Evolutionary conservation across 257 asterid genomes (phyloP), one percentile per base, ranked within the genome.

Genomic region (Salvia hispanica): DNA sequence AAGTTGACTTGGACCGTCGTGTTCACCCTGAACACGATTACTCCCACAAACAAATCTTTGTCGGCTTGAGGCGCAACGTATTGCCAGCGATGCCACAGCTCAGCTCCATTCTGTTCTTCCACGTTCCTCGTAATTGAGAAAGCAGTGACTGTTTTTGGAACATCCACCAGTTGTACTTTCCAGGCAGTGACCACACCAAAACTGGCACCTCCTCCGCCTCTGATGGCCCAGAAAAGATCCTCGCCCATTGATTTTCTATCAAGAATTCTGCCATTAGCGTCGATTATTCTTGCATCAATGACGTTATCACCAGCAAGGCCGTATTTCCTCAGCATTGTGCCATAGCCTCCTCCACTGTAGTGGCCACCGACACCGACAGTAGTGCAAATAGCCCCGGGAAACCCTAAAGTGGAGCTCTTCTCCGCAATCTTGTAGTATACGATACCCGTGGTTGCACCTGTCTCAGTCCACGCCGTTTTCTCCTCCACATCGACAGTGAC

Each of bases 331-430:
- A 77, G 3, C 55, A 80, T 7, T 2, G 69, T 2, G 64, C 79
- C 84, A 21, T 66, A 70, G n/a, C 82, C 85, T 16, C 80, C 83
- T 10, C 81, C 72, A 11, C 84, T 64, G 25, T 72, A 56, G 43
- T 71, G 76, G 9, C 83, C 80, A 3, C 83, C 80, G 3, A 58
- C 64, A 2, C 81, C 84, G 1, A 79, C 57, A 0, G 79, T 79
- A 0, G 72, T 52, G 61, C 80, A 66, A 34, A 0, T 2, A 79
- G 77, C 1, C 71, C 81, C 0, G 86, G 77, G 14, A 81, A 78
- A 1, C 25, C 81, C 39, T 34, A 34, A 0, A 81, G 64, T 0
- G 59, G 37, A 55, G 21, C 79, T 73, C 18, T 62, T 58, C 16
- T 52, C 51, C 1, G 70, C 43, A 3, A 80, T 63, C 0, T 9